Conservation (phyloP, 2,329 filamentous ascomycete genomes). For the Pseudofabraea citricarpa region DNA sequence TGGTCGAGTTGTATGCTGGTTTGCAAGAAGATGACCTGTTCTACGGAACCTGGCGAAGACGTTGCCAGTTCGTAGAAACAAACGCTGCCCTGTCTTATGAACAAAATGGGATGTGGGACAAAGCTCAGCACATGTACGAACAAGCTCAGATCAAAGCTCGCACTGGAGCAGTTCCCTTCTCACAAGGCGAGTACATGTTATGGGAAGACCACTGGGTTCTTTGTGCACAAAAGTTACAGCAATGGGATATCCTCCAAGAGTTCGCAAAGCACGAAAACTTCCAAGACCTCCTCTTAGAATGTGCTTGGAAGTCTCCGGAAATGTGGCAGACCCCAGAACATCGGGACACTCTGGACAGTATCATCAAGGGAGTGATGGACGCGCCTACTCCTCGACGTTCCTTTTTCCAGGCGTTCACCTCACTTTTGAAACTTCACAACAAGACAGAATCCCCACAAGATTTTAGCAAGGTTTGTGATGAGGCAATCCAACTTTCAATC, state of each 20-base stretch:
- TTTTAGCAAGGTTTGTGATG: slow-evolving; percentile 87
- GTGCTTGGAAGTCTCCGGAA: slow-evolving; percentile 92
- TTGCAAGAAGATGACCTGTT: slow-evolving; percentile 96
- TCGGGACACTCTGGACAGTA: slow-evolving; percentile 82
- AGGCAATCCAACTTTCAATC: slow-evolving; percentile 95
- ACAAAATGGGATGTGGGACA: slow-evolving; percentile 99
- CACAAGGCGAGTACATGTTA: slow-evolving; percentile 94
- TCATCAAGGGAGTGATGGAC: slow-evolving; percentile 97
- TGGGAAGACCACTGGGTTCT: slow-evolving; percentile 99
- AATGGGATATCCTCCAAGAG: slow-evolving; percentile 97
- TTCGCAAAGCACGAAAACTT: slow-evolving; percentile 99
- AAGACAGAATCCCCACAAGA: slow-evolving; percentile 77
- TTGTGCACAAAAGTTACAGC: slow-evolving; percentile 95
- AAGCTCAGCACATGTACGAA: slow-evolving; percentile 95
- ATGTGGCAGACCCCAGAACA: slow-evolving; percentile 87
- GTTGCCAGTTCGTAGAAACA: slow-evolving; percentile 95
- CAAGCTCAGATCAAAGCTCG: slow-evolving; percentile 94
- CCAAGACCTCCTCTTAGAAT: slow-evolving; percentile 91
- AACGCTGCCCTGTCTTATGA: slow-evolving; percentile 97
- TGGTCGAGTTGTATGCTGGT: slow-evolving; percentile 88
- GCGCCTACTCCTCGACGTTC: slow-evolving; percentile 88
- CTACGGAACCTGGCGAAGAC: slow-evolving; percentile 92
- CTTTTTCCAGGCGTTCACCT: slow-evolving; percentile 99
- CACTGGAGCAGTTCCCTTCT: slow-evolving; percentile 93
- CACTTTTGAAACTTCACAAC: slow-evolving; percentile 86